Percentiles rank a stretch among this genome's conserved stretches.
Evolutionary conservation across 257 asterid genomes (phyloP).

Genomic region (Perilla frutescens): DNA sequence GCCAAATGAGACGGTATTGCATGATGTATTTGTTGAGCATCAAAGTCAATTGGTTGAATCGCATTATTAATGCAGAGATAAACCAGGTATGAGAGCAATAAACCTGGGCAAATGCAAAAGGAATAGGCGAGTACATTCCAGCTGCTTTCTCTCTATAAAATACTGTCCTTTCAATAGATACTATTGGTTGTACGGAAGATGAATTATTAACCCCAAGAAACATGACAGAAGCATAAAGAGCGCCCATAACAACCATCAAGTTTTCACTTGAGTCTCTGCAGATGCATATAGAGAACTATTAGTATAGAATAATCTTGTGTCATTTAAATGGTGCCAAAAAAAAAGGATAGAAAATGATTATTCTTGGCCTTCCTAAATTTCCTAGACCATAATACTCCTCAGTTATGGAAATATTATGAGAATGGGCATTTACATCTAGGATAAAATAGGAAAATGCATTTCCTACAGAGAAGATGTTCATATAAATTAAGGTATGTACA

Average conservation of each 20-base stretch:
- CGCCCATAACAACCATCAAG: slow-evolving; percentile 76
- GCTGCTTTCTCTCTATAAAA: slow-evolving; percentile 95
- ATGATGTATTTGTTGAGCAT: no score
- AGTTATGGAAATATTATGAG: background rate
- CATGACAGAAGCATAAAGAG: slow-evolving; percentile 69
- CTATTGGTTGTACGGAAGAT: slow-evolving; percentile 86
- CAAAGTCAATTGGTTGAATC: background rate
- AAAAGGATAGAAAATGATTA: background rate
- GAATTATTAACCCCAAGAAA: slow-evolving; percentile 90
- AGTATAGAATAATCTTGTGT: background rate
- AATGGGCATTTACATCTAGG: background rate
- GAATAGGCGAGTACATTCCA: slow-evolving; percentile 80
- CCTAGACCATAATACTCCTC: background rate
- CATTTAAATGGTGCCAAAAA: no score
- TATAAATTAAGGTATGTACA: background rate
- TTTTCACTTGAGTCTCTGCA: slow-evolving; percentile 77
- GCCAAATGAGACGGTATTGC: background rate
- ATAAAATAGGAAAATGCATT: background rate
- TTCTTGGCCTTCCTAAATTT: background rate
- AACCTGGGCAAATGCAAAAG: slow-evolving; percentile 91
- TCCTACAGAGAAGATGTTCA: slow-evolving; percentile 6
- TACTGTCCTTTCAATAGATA: slow-evolving; percentile 84
- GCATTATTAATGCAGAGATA: background rate
- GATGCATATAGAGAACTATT: slow-evolving; percentile 30
- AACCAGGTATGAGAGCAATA: slow-evolving; percentile 25